Evolutionary conservation across 257 asterid genomes (phyloP), one percentile per base, ranked within the genome.

Genomic region (Buddleja alternifolia): DNA sequence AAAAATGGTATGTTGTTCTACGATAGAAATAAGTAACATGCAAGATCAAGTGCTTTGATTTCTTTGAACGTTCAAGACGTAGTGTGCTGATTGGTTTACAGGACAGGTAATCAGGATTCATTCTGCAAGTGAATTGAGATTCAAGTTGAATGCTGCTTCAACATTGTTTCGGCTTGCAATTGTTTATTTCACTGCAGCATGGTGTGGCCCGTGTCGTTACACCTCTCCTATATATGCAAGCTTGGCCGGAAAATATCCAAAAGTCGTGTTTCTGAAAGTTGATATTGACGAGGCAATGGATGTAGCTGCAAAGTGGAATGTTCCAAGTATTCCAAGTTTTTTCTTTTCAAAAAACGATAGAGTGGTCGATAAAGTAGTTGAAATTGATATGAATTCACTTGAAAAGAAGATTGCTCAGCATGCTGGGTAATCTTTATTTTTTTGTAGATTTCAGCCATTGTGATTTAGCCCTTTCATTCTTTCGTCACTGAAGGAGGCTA

Each of bases 171-270:
- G 79, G 8, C 81, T 89, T 29, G 76, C 83, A 34, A 24, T 89
- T 8, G 73, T 89, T 14, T 86, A 83, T 70, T 88, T 82, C 71
- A 82, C 89, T 8, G 86, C 93, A 50, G 37, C 72, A n/a, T 88
- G 89, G 93, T 75, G 85, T 44, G 86, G 89, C n/a, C 88, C 93
- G 8, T 86, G 88, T 61, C 75, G 75, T 23, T 21, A 70, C 63
- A 48, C 81, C 21, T 65, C 78, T 55, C 96, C 88, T 8, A 23
- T 66, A 19, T 86, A 48, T 45, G 50, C 78, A 25, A 71, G 47
- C 52, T 67, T 77, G 54, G 88, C 93, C 0, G 67, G 23, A 10
- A 75, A 77, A 62, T 67, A 82, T 50, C 82, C 82, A 9, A 79
- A 74, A 36, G 79, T 60, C 16, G 84, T 78, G 41, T 86, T 84